A percentile compares a stretch with the other conserved stretches of the same genome.
These are phyloP conservation scores for Zygotorulaspora sp. DNA, from an alignment of 805 yeast genomes.

Conservation along the genomic window DNA sequence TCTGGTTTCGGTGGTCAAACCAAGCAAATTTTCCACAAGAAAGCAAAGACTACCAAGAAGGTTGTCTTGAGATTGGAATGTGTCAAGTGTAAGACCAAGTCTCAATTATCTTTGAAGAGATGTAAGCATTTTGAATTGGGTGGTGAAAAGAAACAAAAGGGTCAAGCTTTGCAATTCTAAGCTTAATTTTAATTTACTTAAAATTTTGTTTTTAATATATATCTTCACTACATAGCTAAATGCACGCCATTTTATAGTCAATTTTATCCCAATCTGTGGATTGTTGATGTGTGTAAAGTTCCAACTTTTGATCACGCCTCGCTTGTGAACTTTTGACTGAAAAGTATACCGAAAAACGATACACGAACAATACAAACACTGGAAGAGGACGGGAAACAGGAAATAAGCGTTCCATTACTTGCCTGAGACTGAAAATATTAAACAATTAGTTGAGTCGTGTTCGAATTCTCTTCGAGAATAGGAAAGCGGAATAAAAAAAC, in stretches of 20 bases:
- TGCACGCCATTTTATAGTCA: constrained; percentile 3
- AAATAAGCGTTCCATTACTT: no score
- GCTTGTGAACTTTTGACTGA: no score
- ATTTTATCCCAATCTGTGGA: no score
- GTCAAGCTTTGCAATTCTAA: constrained; percentile 99
- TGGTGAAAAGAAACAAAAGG: constrained; percentile 99
- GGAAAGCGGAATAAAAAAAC: no score
- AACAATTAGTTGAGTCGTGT: no score
- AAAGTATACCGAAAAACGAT: no score
- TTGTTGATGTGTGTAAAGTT: no score
- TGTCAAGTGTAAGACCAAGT: constrained; percentile 97
- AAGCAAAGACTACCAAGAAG: constrained; percentile 99
- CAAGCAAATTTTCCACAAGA: constrained; percentile 99
- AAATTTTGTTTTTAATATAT: constrained; percentile 7
- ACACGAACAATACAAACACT: no score
- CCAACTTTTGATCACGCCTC: no score
- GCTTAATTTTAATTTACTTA: constrained; percentile 24
- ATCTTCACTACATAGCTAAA: constrained; percentile 6
- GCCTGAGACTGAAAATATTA: no score
- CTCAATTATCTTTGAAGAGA: constrained; percentile 97
- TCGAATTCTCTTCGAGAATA: no score
- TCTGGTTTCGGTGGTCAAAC: constrained; percentile 99
- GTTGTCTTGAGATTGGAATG: constrained; percentile 99
- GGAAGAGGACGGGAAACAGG: no score
- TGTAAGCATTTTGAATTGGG: constrained; percentile 99